These are phyloP conservation scores for Bolboschoenus planiculmis DNA, from an alignment of 176 grass and related monocot genomes.

Conservation along the genomic window DNA sequence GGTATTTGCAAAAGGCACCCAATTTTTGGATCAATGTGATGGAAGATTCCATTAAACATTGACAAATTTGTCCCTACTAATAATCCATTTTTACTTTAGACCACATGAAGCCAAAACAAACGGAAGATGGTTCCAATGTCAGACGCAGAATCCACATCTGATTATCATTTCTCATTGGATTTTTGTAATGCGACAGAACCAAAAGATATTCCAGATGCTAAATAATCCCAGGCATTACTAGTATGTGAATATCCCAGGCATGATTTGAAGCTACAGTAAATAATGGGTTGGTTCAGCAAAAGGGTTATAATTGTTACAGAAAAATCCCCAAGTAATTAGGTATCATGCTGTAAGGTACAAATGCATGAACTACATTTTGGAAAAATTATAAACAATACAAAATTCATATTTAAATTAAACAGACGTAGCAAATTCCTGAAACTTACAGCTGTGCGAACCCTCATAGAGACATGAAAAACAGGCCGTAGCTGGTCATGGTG, in stretches of 20 bases:
- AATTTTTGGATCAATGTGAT: background rate
- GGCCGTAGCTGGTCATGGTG: slow-evolving; percentile 69
- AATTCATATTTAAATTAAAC: background rate
- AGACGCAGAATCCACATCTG: background rate
- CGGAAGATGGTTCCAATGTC: background rate
- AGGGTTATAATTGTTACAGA: background rate
- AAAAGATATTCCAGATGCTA: background rate
- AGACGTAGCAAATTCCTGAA: background rate
- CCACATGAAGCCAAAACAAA: background rate
- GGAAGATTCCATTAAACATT: background rate
- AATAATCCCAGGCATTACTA: too few species aligned
- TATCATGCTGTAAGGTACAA: slow-evolving; percentile 15
- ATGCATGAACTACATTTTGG: background rate
- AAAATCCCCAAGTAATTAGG: background rate
- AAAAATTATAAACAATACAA: background rate
- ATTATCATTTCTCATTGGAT: background rate
- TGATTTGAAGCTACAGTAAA: background rate
- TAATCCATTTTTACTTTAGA: background rate
- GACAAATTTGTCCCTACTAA: background rate
- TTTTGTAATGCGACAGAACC: background rate
- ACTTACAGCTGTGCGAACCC: slow-evolving; percentile 65
- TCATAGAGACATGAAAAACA: slow-evolving; percentile 77
- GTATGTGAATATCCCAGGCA: background rate
- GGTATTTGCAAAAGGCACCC: background rate
- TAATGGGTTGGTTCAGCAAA: background rate